Evolutionary conservation across 441 rosid species (phyloP), one percentile per base, ranked within the genome.

Genomic region (Daphne laureola): DNA sequence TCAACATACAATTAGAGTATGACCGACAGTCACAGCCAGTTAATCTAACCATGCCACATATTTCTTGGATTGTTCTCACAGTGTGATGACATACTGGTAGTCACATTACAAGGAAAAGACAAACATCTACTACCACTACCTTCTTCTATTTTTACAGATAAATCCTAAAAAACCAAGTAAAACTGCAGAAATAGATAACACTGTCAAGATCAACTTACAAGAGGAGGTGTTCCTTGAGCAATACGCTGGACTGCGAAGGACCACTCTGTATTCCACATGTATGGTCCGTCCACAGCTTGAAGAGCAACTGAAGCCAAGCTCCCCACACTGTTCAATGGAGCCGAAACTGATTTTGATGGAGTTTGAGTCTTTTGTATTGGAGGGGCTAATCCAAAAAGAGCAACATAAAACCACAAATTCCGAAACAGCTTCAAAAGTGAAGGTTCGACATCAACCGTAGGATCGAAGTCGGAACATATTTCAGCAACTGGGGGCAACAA

Each of bases 141-240:
- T 31, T 31, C 38, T 5, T 2, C 38, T 31, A 31, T 31, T 31
- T 4, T 7, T 31, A 9, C 7, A 4, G 38, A 1, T 7, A 31
- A 31, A 5, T 31, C 38, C 11, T 9, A 31, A 12, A 49, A 49
- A 41, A 17, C 7, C 27, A 49, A 25, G 13, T 42, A 58, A 38
- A 42, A 49, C 42, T 2, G 41, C 18, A 41, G 55, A 41, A 55
- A 65, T 62, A 48, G 65, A 53, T 43, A 49, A 43, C 38, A 44
- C 62, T 27, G 43, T 72, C 47, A 53, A 62, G 55, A 65, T 66
- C 57, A 60, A 80, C 97, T 83, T 82, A 94, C 99, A 73, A 94
- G 96, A 53, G 99, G 92, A 70, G 99, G 99, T 62, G 99, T 87
- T 73, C 99, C 97, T 77, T 72, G 95, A 67, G 99, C 90, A 76